A percentile compares a stretch with the other conserved stretches of the same genome.
Evolutionary conservation across 306 rosid species (phyloP).

Genomic region (Geum urbanum): DNA sequence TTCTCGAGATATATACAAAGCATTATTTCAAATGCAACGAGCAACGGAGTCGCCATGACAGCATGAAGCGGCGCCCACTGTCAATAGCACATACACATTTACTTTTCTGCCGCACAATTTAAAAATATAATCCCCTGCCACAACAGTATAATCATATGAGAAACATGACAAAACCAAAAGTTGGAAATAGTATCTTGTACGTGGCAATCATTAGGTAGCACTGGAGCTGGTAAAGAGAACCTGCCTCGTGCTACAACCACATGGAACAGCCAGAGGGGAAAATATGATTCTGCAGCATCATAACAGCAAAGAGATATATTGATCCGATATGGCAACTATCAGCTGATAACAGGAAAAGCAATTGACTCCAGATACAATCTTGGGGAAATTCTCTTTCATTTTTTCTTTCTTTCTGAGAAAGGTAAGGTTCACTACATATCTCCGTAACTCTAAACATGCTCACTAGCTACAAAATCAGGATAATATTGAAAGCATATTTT

Average conservation of each 20-base stretch:
- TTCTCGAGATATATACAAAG: slow-evolving; percentile 73
- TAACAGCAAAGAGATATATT: slow-evolving; percentile 10
- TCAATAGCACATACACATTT: slow-evolving; percentile 25
- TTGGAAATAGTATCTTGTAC: slow-evolving; percentile 39
- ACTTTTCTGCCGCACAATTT: slow-evolving; percentile 17
- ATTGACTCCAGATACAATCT: background rate
- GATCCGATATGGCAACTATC: background rate
- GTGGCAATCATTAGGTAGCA: slow-evolving; percentile 72
- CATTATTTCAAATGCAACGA: slow-evolving; percentile 87
- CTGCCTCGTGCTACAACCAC: slow-evolving; percentile 72
- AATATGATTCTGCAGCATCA: slow-evolving; percentile 58
- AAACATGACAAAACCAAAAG: slow-evolving; percentile 16
- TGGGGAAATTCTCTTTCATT: background rate
- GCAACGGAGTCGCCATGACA: slow-evolving; percentile 68
- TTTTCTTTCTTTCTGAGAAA: background rate
- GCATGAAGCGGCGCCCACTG: slow-evolving; percentile 99
- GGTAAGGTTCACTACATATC: background rate
- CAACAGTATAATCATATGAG: background rate
- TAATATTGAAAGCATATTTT: background rate
- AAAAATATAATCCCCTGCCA: background rate
- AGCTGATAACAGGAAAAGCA: background rate
- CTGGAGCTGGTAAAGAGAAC: slow-evolving; percentile 92
- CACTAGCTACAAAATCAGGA: background rate
- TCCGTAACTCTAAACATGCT: slow-evolving; percentile 7
- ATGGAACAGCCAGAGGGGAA: slow-evolving; percentile 78